Evolutionary conservation across 768 basidiomycete species (phyloP).

Genomic region (Exidia glandulosa): DNA sequence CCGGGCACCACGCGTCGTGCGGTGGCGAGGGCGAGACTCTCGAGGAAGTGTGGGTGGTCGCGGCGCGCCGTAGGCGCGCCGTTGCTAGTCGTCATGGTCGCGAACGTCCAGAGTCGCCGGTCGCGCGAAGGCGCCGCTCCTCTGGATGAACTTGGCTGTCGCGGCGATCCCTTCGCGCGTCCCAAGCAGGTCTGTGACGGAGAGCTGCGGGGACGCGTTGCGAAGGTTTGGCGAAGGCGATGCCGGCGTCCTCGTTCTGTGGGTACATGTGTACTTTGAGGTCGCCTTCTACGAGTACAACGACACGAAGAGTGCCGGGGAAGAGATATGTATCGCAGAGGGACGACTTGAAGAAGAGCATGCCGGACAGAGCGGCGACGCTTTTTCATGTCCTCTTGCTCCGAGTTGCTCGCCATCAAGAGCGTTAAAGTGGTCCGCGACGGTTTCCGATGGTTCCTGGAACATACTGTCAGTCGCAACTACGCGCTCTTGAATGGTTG

Average conservation of each 20-base stretch:
- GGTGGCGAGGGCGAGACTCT: too few relatives aligned
- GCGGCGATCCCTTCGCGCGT: too few relatives aligned
- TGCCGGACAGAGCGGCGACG: slow-evolving; percentile 47
- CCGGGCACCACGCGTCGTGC: too few relatives aligned
- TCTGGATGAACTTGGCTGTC: too few relatives aligned
- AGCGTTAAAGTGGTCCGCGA: slow-evolving; percentile 66
- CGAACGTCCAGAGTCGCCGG: too few relatives aligned
- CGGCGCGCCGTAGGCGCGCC: too few relatives aligned
- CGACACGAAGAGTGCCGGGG: neutral
- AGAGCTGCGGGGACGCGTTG: too few relatives aligned
- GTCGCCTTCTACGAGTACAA: neutral
- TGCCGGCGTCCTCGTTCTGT: slow-evolving; percentile 34
- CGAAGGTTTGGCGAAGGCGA: slow-evolving; percentile 37
- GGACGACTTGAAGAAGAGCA: slow-evolving; percentile 35
- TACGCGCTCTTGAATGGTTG: neutral
- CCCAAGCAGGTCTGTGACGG: too few relatives aligned
- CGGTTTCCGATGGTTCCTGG: slow-evolving; percentile 56
- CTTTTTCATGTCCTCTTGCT: slow-evolving; percentile 48
- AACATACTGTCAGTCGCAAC: neutral
- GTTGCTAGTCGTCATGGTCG: too few relatives aligned
- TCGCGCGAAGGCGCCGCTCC: too few relatives aligned
- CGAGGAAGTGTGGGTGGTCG: too few relatives aligned
- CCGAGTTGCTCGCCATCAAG: slow-evolving; percentile 73
- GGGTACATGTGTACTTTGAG: slow-evolving; percentile 57
- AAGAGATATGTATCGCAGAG: slow-evolving; percentile 21